Conservation (phyloP, 257 asterid genomes). For the Handroanthus guayacan region DNA sequence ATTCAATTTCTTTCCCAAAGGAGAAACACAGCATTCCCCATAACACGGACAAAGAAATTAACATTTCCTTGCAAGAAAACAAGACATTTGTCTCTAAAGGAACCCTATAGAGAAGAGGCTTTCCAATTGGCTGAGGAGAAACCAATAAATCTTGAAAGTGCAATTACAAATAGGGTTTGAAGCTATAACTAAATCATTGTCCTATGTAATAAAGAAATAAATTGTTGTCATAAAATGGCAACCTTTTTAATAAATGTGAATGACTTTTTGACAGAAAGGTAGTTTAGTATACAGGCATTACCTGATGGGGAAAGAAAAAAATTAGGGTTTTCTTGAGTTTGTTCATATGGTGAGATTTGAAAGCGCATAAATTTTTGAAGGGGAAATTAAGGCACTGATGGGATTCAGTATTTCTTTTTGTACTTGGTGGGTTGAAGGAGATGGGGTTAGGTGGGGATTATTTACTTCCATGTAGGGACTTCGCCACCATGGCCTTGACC, state of each 20-base stretch:
- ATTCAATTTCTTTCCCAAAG: constrained; percentile 20
- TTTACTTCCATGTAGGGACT: constrained; percentile 13
- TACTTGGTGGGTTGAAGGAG: constrained; percentile 11
- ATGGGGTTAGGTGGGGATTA: constrained; percentile 14
- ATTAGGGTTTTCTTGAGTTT: constrained; percentile 7
- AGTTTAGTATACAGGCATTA: constrained; percentile 27
- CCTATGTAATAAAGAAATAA: constrained; percentile 9
- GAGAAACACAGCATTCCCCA: constrained; percentile 44
- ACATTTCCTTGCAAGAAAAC: not conserved
- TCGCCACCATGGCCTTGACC: not conserved
- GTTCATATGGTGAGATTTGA: constrained; percentile 13
- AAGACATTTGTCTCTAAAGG: constrained; percentile 11
- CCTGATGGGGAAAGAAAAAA: constrained; percentile 33
- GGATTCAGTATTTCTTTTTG: not conserved
- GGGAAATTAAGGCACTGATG: constrained; percentile 17
- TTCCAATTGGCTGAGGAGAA: constrained; percentile 34
- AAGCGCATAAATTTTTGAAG: constrained; percentile 3
- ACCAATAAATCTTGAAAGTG: constrained; percentile 18
- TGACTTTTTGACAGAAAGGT: constrained; percentile 8
- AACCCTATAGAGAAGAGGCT: constrained; percentile 14
- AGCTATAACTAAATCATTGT: not conserved
- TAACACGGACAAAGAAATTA: constrained; percentile 3
- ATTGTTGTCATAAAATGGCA: not conserved
- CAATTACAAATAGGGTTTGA: constrained; percentile 7
- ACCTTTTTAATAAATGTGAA: constrained; percentile 28